Evolutionary conservation across 306 rosid species (phyloP), one percentile per base, ranked within the genome.

Genomic region (Quercus cerris): DNA sequence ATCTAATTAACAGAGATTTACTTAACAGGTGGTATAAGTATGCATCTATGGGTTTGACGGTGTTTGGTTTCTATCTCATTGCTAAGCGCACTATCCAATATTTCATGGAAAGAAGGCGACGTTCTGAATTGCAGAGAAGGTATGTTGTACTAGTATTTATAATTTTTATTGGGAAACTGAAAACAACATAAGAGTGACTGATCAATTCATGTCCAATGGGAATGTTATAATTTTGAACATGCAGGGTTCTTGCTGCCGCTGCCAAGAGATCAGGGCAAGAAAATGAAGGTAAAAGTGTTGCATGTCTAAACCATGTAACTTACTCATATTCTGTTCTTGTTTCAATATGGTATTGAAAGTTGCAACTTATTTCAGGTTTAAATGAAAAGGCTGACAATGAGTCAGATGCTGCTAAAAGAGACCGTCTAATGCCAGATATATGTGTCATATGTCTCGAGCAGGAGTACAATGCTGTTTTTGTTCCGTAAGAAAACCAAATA

Each of bases 381-480:
- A 46, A 58, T 76, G 97, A 89, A 83, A 84, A 66, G 77, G 81
- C 83, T 22, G 94, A 86, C 73, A 76, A 58, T 57, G 86, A 81
- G 76, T 49, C 83, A 31, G 96, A 90, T 88, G 88, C 85, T 63
- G 75, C 86, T 22, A 93, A 87, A 86, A 91, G 77, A 79, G 98
- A 91, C 73, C 91, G 86, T 23, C 56, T 81, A 72, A 86, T 95
- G 94, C 98, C 99, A 57, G 88, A 95, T 78, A 83, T 95, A 81
- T 95, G 99, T 80, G 99, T 95, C 55, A 95, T 95, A 85, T 95
- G 99, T 86, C 99, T 95, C 5, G 99, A 93, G 88, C 92, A 86
- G 80, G 96, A 91, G 33, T 95, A 95, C 38, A 91, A 95, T 82
- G 92, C 98, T 3, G 99, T 95, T 82, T 93, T 95, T 87, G 99